Conservation (phyloP, 2,329 filamentous ascomycete genomes). For the Ophiostoma piceae region DNA sequence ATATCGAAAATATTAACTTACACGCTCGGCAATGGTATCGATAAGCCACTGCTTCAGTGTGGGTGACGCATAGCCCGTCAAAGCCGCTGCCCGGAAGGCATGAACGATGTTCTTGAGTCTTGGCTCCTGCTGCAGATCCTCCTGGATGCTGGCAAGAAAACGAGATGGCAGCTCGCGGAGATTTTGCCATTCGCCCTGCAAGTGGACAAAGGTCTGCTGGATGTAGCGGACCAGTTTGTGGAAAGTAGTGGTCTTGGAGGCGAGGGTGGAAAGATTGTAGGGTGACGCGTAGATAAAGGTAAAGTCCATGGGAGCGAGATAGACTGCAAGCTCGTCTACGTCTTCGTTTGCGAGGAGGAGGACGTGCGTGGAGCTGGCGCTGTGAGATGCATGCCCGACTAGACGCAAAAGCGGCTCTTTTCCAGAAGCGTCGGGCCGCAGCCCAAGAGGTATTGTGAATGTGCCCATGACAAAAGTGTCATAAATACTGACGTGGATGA, state of each 20-base stretch:
- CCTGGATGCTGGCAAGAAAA: constrained; percentile 73
- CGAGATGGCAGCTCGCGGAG: constrained; percentile 70
- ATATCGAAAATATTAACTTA: constrained; percentile 33
- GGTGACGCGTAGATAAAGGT: constrained; percentile 73
- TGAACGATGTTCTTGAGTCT: constrained; percentile 55
- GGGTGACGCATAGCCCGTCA: constrained; percentile 73
- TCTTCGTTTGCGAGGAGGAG: constrained; percentile 51
- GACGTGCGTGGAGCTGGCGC: constrained; percentile 68
- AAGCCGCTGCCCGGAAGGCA: constrained; percentile 75
- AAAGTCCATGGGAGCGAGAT: constrained; percentile 74
- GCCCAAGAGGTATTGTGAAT: constrained; percentile 47
- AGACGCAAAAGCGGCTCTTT: constrained; percentile 31
- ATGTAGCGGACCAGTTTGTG: constrained; percentile 85
- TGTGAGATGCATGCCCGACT: constrained; percentile 63
- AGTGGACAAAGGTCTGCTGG: constrained; percentile 70
- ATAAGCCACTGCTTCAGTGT: constrained; percentile 82
- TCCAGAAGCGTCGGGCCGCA: background rate
- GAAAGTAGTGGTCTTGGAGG: constrained; percentile 79
- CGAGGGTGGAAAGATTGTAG: constrained; percentile 74
- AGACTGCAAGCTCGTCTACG: constrained; percentile 42
- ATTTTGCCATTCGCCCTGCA: constrained; percentile 76
- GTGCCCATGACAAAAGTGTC: constrained; percentile 76
- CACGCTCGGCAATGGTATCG: constrained; percentile 70
- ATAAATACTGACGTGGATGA: constrained; percentile 73
- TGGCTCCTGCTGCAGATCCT: constrained; percentile 63